These are phyloP conservation scores for Alternaria gaisen DNA, from an alignment of 2,329 filamentous ascomycete genomes.

Conservation along the genomic window DNA sequence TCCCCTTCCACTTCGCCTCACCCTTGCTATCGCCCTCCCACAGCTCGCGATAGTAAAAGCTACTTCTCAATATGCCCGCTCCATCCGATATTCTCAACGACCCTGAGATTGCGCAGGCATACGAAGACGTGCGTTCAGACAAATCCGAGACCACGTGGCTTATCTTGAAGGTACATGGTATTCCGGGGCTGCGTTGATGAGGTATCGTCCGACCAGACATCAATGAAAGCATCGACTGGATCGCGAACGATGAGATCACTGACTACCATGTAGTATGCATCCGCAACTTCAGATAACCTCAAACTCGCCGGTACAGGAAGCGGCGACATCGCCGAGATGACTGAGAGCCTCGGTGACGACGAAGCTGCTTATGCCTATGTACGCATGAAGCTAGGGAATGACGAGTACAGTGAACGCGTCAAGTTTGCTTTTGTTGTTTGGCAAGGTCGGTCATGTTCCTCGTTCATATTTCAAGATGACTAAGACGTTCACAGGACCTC, in stretches of 20 bases:
- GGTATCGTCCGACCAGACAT: not conserved
- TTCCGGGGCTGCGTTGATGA: not conserved
- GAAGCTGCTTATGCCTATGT: constrained; percentile 72
- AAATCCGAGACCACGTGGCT: constrained; percentile 73
- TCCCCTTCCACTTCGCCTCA: not conserved
- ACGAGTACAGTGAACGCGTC: constrained; percentile 72
- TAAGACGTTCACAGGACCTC: constrained; percentile 33
- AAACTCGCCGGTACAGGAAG: constrained; percentile 65
- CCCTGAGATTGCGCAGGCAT: constrained; percentile 69
- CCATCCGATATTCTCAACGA: constrained; percentile 44
- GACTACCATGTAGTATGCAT: constrained; percentile 26
- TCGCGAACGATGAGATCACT: not conserved
- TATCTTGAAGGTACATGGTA: constrained; percentile 65
- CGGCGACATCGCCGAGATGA: constrained; percentile 68
- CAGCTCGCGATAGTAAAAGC: not conserved
- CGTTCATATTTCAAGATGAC: not conserved
- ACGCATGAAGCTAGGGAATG: constrained; percentile 70
- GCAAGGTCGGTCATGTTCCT: constrained; percentile 66
- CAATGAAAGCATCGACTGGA: not conserved
- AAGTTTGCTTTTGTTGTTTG: constrained; percentile 75
- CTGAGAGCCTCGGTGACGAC: constrained; percentile 63
- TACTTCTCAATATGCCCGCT: constrained; percentile 31
- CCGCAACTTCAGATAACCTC: constrained; percentile 65
- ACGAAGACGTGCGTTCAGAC: constrained; percentile 73
- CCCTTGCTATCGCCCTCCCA: not conserved